Conservation (phyloP, 1,284 basidiomycete genomes). For the Wallemia ichthyophaga region DNA sequence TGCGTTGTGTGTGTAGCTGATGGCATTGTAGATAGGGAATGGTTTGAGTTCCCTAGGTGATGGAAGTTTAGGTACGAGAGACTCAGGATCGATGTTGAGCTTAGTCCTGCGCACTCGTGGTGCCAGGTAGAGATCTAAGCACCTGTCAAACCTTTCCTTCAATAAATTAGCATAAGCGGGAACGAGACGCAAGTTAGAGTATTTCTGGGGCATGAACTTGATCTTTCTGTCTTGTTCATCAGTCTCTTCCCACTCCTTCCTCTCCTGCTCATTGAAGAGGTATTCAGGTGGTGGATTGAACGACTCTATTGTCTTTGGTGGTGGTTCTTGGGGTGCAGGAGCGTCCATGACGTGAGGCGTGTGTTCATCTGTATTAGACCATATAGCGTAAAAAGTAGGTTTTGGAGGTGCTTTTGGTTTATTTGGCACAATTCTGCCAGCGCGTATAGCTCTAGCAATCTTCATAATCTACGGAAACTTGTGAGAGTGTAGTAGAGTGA, state of each 20-base stretch:
- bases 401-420: conserved; percentile 51
- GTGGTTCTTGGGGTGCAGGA: conserved; percentile 66
- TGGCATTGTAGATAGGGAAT: conserved; percentile 62
- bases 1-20: conserved; percentile 35
- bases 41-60: conserved; percentile 70
- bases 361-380: conserved; percentile 38
- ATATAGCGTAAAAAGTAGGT: conserved; percentile 61
- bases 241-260: conserved; percentile 47
- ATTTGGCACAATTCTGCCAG: conserved; percentile 69
- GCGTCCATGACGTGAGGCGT: conserved; percentile 42
- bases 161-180: conserved; percentile 78
- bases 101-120: conserved; percentile 65
- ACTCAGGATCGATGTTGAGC: conserved; percentile 67
- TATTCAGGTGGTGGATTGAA: conserved; percentile 98
- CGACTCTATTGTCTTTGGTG: conserved; percentile 76
- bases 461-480: conserved; percentile 67
- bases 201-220: conserved; percentile 69
- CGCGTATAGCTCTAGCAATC: conserved; percentile 89
- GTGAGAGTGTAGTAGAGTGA: conserved; percentile 3
- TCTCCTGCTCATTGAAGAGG: conserved; percentile 62
- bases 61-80: conserved; percentile 81
- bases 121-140: conserved; percentile 87
- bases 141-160: conserved; percentile 74
- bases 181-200: conserved; percentile 54
- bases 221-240: conserved; percentile 76